These are phyloP conservation scores for Nannochloris sp. DNA, from an alignment of 139 green algal genomes.

Conservation along the genomic window DNA sequence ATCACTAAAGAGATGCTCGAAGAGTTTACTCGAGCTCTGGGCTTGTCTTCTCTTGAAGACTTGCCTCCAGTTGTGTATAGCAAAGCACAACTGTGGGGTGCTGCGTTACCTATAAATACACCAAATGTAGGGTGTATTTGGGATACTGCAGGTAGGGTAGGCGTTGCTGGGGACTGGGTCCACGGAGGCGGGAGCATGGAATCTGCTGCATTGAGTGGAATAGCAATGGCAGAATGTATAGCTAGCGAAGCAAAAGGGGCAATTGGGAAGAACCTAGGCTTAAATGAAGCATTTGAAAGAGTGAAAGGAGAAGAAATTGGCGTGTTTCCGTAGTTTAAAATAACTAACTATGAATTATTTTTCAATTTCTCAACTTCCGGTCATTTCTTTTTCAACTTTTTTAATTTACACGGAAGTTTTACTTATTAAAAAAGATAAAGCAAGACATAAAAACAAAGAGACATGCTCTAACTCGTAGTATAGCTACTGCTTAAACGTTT, in stretches of 20 bases:
- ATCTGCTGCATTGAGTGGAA: conserved; percentile 55
- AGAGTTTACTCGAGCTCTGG: conserved; percentile 26
- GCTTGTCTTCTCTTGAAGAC: not conserved
- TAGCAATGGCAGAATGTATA: conserved; percentile 43
- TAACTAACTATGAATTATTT: too few relatives aligned
- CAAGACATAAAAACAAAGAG: too few relatives aligned
- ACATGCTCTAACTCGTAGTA: too few relatives aligned
- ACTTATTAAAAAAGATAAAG: too few relatives aligned
- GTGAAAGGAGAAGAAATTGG: conserved; percentile 30
- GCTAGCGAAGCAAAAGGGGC: not conserved
- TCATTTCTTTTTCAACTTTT: too few relatives aligned
- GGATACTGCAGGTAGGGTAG: conserved; percentile 43
- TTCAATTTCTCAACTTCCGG: too few relatives aligned
- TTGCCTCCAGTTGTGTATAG: conserved; percentile 18
- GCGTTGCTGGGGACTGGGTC: conserved; percentile 75
- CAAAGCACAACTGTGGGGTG: conserved; percentile 58
- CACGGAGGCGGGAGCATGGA: conserved; percentile 42
- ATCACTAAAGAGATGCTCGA: conserved; percentile 46
- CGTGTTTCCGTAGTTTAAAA: too few relatives aligned
- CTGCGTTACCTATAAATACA: conserved; percentile 62
- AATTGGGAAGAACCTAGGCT: conserved; percentile 10
- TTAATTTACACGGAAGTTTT: too few relatives aligned
- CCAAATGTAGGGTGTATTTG: conserved; percentile 51
- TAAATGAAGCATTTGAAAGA: conserved; percentile 12
- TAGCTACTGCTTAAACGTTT: not conserved